Percentiles rank a stretch among this genome's conserved stretches.
These are phyloP conservation scores for Hydrangea macrophylla DNA, from an alignment of 148 eudicot species.

Conservation along the genomic window DNA sequence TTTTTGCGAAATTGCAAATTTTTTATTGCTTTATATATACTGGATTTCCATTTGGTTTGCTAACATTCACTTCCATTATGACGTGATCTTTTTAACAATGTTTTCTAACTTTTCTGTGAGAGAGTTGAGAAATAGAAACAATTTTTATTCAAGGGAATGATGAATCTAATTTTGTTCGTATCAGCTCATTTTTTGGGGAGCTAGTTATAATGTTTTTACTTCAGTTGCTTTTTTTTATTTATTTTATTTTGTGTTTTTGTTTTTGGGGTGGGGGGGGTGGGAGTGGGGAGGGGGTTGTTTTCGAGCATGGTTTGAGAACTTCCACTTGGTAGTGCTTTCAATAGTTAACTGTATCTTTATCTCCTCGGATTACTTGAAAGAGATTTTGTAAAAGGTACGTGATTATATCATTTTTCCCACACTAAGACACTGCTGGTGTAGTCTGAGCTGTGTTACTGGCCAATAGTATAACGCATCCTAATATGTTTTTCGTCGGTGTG, in stretches of 20 bases:
- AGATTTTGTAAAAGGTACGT: neutral
- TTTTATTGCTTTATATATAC: neutral
- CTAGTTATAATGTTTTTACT: no score
- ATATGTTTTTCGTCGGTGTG: neutral
- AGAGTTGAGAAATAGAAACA: no score
- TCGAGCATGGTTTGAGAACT: neutral
- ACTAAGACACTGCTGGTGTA: neutral
- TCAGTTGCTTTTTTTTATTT: neutral
- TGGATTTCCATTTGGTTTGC: no score
- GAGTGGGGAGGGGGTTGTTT: neutral
- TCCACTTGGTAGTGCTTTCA: neutral
- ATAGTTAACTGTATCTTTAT: neutral
- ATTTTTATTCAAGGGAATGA: no score
- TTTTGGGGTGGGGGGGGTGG: neutral
- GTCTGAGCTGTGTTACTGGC: neutral
- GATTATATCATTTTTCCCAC: constrained; percentile 1
- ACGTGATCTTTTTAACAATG: no score
- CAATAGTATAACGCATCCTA: neutral
- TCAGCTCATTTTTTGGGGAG: no score
- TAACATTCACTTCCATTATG: no score
- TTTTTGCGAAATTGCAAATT: neutral
- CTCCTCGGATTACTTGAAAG: neutral
- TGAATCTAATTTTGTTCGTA: no score
- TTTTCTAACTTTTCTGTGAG: no score
- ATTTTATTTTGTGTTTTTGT: neutral